phyloP scores from a whole-genome alignment of 305 asterid genomes.

The Rubia peregrina region DNA sequence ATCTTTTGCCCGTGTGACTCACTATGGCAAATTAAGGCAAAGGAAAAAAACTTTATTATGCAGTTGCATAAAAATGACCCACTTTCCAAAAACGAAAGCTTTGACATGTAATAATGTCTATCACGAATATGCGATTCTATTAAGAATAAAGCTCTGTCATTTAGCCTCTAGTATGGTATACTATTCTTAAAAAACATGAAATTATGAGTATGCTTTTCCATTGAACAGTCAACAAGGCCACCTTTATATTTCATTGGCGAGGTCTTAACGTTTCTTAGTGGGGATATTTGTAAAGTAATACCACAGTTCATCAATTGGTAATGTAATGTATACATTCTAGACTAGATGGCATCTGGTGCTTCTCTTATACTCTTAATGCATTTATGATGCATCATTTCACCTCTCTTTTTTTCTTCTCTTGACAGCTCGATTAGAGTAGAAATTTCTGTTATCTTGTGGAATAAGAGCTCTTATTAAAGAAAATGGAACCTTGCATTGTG shows the following conservation, averaged over 20 bases:
- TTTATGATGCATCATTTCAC: background rate
- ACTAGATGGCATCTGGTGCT: too few species aligned
- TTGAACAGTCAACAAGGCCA: too few species aligned
- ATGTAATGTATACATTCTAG: background rate
- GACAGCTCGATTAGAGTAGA: background rate
- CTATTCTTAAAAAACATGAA: too few species aligned
- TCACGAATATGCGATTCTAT: too few species aligned
- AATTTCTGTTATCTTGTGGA: background rate
- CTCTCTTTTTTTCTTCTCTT: background rate
- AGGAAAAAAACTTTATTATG: too few species aligned
- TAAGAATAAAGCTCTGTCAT: too few species aligned
- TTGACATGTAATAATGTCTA: background rate
- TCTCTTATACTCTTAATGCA: background rate
- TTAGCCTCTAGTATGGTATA: too few species aligned
- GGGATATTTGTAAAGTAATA: background rate
- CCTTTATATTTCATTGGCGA: too few species aligned
- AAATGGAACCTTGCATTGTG: background rate
- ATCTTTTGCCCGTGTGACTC: too few species aligned
- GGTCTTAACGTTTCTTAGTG: background rate
- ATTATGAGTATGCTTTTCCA: too few species aligned
- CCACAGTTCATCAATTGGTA: background rate
- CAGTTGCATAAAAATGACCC: too few species aligned
- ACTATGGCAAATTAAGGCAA: too few species aligned
- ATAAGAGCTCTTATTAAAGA: background rate
- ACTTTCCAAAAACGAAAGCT: background rate